A percentile compares a stretch with the other conserved stretches of the same genome.
Evolutionary conservation across 2,329 filamentous ascomycete genomes (phyloP).

Genomic region (Pseudocercospora cruenta): DNA sequence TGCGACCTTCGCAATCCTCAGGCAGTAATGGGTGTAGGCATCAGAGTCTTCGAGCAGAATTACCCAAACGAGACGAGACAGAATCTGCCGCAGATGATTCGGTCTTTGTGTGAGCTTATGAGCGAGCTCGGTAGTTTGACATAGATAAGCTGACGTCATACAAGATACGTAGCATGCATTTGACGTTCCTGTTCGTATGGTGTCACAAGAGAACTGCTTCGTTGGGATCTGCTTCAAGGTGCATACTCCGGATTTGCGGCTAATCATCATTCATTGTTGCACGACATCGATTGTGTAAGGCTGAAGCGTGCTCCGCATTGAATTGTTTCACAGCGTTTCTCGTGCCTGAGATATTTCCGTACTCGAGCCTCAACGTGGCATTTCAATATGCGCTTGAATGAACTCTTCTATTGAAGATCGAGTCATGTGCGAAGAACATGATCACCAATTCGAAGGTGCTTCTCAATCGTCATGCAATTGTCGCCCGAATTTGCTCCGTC

Average conservation of each 20-base stretch:
- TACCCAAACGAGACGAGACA: slow-evolving; percentile 25
- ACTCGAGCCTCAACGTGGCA: neutral
- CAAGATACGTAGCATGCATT: neutral
- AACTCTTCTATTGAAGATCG: neutral
- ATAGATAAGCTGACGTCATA: slow-evolving; percentile 2
- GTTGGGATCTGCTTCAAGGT: neutral
- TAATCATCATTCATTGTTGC: neutral
- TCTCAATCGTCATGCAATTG: neutral
- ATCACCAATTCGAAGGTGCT: neutral
- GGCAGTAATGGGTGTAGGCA: slow-evolving; percentile 25
- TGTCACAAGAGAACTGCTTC: neutral
- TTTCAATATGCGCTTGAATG: neutral
- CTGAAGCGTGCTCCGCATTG: neutral
- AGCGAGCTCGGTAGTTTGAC: slow-evolving; percentile 26
- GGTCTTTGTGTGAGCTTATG: slow-evolving; percentile 29
- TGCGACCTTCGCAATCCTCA: slow-evolving; percentile 24
- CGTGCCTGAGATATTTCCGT: neutral
- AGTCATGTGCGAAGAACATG: too few species aligned
- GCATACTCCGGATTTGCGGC: neutral
- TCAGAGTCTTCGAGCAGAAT: slow-evolving; percentile 26
- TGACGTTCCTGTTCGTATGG: neutral
- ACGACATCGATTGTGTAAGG: neutral
- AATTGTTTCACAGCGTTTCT: neutral
- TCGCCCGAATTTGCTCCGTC: neutral
- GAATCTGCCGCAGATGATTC: slow-evolving; percentile 29